A percentile compares a stretch with the other conserved stretches of the same genome.
Conservation (phyloP, 805 yeast species). For the Brettanomyces sp. region DNA sequence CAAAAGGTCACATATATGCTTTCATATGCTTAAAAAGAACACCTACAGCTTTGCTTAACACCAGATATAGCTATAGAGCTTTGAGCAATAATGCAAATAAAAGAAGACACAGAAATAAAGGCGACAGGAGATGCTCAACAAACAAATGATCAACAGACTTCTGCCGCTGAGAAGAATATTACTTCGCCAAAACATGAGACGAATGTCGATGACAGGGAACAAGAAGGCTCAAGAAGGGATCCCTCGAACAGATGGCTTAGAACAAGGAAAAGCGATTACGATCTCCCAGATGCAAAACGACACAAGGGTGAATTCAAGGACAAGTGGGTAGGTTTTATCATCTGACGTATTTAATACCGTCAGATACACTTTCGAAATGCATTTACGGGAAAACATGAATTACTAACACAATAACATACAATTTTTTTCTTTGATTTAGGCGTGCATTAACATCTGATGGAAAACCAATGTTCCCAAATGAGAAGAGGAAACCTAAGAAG, state of each 20-base stretch:
- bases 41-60: too few relatives aligned
- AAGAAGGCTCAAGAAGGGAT: slow-evolving; percentile 3
- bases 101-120: neutral
- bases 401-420: slow-evolving; percentile 6
- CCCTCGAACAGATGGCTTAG: slow-evolving; percentile 14
- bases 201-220: neutral
- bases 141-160: neutral
- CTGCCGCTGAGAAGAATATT: neutral
- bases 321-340: slow-evolving; percentile 48
- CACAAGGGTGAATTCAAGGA: slow-evolving; percentile 26
- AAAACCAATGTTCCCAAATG: slow-evolving; percentile 42
- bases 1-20: too few relatives aligned
- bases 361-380: too few relatives aligned
- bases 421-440: slow-evolving; percentile 13
- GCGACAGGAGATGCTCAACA: neutral
- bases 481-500: slow-evolving; percentile 66
- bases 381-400: neutral
- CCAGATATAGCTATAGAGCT: too few relatives aligned
- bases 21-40: too few relatives aligned
- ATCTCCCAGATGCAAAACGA: slow-evolving; percentile 13
- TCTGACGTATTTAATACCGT: too few relatives aligned
- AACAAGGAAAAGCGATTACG: slow-evolving; percentile 19
- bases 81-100: too few relatives aligned
- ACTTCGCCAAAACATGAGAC: neutral
- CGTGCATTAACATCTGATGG: slow-evolving; percentile 54